Evolutionary conservation across 345 rosid species (phyloP), one percentile per base, ranked within the genome.

Genomic region (Hevea brasiliensis): DNA sequence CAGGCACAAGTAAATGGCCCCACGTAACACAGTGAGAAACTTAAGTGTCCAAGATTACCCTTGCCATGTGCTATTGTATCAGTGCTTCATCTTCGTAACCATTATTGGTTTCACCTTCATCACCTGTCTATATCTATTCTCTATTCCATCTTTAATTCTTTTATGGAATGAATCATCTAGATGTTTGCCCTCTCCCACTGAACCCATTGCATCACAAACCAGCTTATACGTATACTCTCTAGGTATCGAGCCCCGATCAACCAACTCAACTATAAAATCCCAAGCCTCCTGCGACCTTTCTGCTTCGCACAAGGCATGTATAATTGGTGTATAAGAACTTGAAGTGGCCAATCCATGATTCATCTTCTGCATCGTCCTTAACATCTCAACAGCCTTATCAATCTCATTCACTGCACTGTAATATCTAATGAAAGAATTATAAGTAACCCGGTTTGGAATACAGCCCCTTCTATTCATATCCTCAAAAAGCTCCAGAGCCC

Each of bases 391-490:
- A 20, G 86, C 93, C 77, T 80, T 79, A 55, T 94, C 93, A 15
- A 86, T 86, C 83, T 94, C 91, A 88, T 89, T 90, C 18, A 89
- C 93, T 59, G 78, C 85, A 76, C 95, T 84, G 27, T 74, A 94
- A 81, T 83, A 92, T 77, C 98, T 88, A 71, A 92, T 79, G 42
- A 94, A 87, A 75, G 97, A 94, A 79, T 87, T 87, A 78, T 89
- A 90, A 0, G 97, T 90, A 74, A 89, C 74, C 73, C 84, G 81
- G 72, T 92, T 94, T 0, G 98, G 95, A 0, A 74, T 79, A 80
- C 92, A 92, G 5, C 86, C 93, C 80, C 86, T 85, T 77, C 79
- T 84, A 61, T 61, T 73, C 98, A 94, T 92, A 79, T 92, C 95
- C 29, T 89, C 87, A 54, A 89, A 81, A 75, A 90, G 85, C 72